These are phyloP conservation scores for Lichtheimia hyalospora DNA, from an alignment of 371 early-diverging fungal species.

Conservation along the genomic window DNA sequence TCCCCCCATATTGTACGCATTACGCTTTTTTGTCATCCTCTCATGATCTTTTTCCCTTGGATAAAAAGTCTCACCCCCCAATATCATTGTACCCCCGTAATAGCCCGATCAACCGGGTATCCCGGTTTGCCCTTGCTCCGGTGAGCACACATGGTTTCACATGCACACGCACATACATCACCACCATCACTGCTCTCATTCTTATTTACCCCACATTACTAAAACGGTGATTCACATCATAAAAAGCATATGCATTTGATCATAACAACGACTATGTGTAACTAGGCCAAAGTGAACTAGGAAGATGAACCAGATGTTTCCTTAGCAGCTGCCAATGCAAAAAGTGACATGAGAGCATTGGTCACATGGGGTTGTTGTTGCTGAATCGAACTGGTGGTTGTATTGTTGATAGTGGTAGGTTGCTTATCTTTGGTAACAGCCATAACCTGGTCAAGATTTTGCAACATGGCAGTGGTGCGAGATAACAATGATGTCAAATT, in stretches of 20 bases:
- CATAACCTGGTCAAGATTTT: constrained; percentile 60
- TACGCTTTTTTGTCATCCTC: too few relatives aligned
- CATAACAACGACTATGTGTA: too few relatives aligned
- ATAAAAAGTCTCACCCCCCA: too few relatives aligned
- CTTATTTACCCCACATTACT: constrained; percentile 7
- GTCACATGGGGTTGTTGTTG: constrained; percentile 18
- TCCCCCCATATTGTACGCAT: too few relatives aligned
- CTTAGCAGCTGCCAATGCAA: constrained; percentile 27
- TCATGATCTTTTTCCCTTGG: too few relatives aligned
- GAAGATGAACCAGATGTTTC: neutral
- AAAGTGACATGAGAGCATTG: constrained; percentile 40
- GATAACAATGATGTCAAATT: constrained; percentile 58
- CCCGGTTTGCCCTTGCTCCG: too few relatives aligned
- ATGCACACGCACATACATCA: neutral
- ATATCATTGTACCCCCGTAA: too few relatives aligned
- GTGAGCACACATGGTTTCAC: constrained; percentile 12
- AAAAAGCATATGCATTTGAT: too few relatives aligned
- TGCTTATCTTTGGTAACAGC: constrained; percentile 13
- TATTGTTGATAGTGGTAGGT: neutral
- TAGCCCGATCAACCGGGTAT: too few relatives aligned
- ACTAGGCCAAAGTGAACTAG: too few relatives aligned
- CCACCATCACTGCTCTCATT: too few relatives aligned
- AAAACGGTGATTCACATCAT: neutral
- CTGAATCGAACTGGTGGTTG: neutral
- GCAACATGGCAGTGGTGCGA: constrained; percentile 61